Base-by-base conservation (phyloP, 2,329 filamentous ascomycete genomes). In the Neopestalotiopsis clavispora region DNA sequence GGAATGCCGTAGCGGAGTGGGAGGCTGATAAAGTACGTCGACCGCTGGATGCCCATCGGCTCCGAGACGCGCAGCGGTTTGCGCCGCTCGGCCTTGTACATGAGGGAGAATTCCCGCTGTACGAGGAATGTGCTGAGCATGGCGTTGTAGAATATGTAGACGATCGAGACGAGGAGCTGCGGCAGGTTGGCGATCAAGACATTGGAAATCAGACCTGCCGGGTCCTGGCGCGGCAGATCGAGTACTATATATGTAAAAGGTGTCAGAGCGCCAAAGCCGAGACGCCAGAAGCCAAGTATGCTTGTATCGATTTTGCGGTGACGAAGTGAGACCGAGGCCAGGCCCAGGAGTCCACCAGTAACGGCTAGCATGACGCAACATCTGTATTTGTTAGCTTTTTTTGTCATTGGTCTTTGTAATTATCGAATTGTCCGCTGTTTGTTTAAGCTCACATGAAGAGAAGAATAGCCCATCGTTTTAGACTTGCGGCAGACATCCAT, bases 51-150 rank as follows among this genome's bases (percentile, higher is more conserved):
- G 4, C 80, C 81, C 1, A 70, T 68, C 0, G 82, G 83, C 66
- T 78, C 76, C 0, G 81, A 83, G 1, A 85, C 84, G 4, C 83
- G 79, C 1, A 86, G 74, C 0, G 80, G 69, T 52, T 82, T 83
- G 3, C 80, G 75, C 12, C 73, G 20, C 0, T 67, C 40, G 9
- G 56, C 34, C 6, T 20, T 34, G 3, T 79, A 77, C 72, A 82
- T 84, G 0, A 73, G 71, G 58, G 78, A 80, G 75, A 82, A 89
- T 74, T 89, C 87, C 9, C 76, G 72, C 0, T 80, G 82, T 0
- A 83, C 72, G 0, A 84, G 77, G 75, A 87, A 85, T 2, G 74
- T 77, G 0, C 84, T 89, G 28, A 84, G 77, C 6, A 86, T 74
- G 2, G 74, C 74, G 71, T 86, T 86, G 72, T 81, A 80, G 1